Evolutionary conservation across 2,329 filamentous ascomycete species (phyloP).

Genomic region (Xylariaceae sp.): DNA sequence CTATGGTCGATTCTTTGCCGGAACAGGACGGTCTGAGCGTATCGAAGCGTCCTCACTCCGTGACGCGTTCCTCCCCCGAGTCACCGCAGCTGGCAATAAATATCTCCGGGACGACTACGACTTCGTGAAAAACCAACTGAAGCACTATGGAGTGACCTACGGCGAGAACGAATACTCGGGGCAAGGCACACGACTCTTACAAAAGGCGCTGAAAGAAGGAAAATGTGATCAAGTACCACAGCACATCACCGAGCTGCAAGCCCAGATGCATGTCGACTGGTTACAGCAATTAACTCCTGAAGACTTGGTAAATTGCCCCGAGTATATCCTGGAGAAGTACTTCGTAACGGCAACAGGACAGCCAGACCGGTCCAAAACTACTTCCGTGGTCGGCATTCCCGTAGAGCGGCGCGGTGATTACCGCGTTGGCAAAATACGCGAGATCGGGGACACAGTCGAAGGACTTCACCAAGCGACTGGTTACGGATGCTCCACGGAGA

Average conservation of each 20-base stretch:
- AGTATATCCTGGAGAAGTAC: slow-evolving; percentile 12
- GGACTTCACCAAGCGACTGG: neutral
- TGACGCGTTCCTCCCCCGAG: slow-evolving; percentile 13
- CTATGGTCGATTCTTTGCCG: slow-evolving; percentile 7
- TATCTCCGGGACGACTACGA: neutral
- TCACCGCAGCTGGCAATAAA: slow-evolving; percentile 9
- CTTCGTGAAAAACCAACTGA: slow-evolving; percentile 14
- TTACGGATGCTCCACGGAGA: neutral
- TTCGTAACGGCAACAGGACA: slow-evolving; percentile 14
- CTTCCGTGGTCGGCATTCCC: slow-evolving; percentile 13
- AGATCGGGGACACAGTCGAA: neutral
- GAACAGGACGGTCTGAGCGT: slow-evolving; percentile 4
- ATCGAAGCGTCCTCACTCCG: slow-evolving; percentile 4
- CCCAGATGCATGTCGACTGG: slow-evolving; percentile 16
- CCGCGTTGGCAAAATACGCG: neutral
- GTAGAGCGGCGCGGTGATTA: slow-evolving; percentile 1
- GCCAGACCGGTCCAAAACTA: slow-evolving; percentile 15
- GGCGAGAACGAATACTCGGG: slow-evolving; percentile 9
- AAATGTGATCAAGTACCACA: slow-evolving; percentile 16
- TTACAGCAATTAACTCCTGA: slow-evolving; percentile 10
- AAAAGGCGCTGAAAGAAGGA: slow-evolving; percentile 9
- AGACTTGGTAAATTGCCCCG: slow-evolving; percentile 7
- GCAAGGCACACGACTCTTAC: slow-evolving; percentile 13
- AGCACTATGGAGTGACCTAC: slow-evolving; percentile 16
- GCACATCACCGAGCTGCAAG: slow-evolving; percentile 10